phyloP scores from a whole-genome alignment of 352 stramenopile genomes.

The Phytophthora cajani region DNA sequence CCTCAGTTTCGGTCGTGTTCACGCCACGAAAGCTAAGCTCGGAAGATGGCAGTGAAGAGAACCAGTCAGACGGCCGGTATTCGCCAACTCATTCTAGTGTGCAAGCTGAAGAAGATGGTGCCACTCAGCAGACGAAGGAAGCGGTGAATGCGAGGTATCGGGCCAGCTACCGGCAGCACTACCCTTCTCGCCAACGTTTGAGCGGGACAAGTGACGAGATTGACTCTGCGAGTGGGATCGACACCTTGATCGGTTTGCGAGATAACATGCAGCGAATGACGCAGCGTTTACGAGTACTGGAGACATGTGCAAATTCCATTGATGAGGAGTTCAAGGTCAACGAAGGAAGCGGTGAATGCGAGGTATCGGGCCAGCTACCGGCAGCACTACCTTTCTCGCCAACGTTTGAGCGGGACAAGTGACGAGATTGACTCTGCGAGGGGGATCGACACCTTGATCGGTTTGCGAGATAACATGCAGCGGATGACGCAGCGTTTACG shows the following conservation, averaged over 20 bases:
- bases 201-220: constrained; percentile 10
- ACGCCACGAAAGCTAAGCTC: constrained; percentile 7
- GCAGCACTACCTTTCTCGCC: constrained; percentile 16
- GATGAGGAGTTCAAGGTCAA: constrained; percentile 64
- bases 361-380: constrained; percentile 31
- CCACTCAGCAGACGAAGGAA: neutral
- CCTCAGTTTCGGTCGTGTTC: neutral
- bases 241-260: constrained; percentile 43
- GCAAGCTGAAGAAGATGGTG: constrained; percentile 9
- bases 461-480: constrained; percentile 56
- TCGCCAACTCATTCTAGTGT: constrained; percentile 4
- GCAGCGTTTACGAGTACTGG: constrained; percentile 51
- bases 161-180: constrained; percentile 27
- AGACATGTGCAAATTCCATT: constrained; percentile 58
- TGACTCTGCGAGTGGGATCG: constrained; percentile 16
- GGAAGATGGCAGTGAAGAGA: constrained; percentile 23
- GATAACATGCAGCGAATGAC: constrained; percentile 63
- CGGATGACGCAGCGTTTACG: constrained; percentile 54
- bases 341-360: constrained; percentile 4
- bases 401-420: constrained; percentile 7
- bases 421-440: constrained; percentile 12
- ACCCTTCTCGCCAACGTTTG: constrained; percentile 7
- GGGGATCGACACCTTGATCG: constrained; percentile 36
- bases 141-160: constrained; percentile 21
- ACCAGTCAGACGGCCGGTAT: constrained; percentile 22